A percentile compares a stretch with the other conserved stretches of the same genome.
These are phyloP conservation scores for Suhomyces ambrosiae DNA, from an alignment of 1,139 yeast species.

Conservation along the genomic window DNA sequence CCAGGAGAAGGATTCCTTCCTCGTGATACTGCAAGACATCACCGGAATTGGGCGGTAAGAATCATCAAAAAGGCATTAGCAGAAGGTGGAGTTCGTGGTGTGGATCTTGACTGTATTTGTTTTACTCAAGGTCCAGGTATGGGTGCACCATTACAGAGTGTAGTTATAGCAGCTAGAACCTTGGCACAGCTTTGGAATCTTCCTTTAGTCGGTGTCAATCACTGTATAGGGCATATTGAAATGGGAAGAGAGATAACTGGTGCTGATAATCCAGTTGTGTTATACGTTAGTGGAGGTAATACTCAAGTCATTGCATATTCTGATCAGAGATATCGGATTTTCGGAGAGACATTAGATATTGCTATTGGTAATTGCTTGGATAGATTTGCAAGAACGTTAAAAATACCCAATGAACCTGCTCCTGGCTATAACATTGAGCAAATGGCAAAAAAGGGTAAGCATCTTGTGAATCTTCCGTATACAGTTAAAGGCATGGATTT, in stretches of 20 bases:
- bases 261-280: conserved; percentile 91
- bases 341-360: conserved; percentile 95
- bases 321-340: conserved; percentile 86
- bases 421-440: conserved; percentile 98
- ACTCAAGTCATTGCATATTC: conserved; percentile 98
- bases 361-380: conserved; percentile 98
- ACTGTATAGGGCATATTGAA: conserved; percentile 96
- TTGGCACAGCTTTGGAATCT: conserved; percentile 76
- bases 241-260: conserved; percentile 99
- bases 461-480: conserved; percentile 80
- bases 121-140: conserved; percentile 99
- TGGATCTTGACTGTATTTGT: conserved; percentile 84
- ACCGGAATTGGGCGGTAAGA: conserved; percentile 92
- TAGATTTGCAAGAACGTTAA: conserved; percentile 87
- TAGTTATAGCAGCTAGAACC: conserved; percentile 90
- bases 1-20: conserved; percentile 99
- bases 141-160: conserved; percentile 98
- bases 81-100: conserved; percentile 59
- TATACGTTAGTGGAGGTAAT: conserved; percentile 97
- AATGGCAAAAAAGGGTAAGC: conserved; percentile 74
- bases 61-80: conserved; percentile 65
- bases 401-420: conserved; percentile 88
- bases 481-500: conserved; percentile 98
- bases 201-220: conserved; percentile 93
- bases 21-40: conserved; percentile 94